phyloP scores from a whole-genome alignment of 805 yeast genomes.

The Metschnikowia kunwiensis region DNA sequence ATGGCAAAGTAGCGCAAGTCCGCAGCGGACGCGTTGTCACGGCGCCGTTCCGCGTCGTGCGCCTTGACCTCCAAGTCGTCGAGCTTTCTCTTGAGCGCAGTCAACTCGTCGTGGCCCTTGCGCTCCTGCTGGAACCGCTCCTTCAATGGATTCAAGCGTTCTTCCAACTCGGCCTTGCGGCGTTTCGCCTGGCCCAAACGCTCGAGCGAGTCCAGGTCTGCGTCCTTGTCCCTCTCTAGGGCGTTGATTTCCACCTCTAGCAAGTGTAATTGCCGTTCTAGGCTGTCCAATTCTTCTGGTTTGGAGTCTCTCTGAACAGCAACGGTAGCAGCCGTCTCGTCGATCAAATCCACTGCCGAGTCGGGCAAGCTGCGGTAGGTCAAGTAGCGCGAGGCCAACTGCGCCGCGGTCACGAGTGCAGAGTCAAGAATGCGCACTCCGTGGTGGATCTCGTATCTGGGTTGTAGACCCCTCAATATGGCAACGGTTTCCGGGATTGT shows the following conservation, averaged over 20 bases:
- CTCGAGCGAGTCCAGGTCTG: slow-evolving; percentile 79
- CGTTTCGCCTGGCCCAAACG: slow-evolving; percentile 76
- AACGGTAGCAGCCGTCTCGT: slow-evolving; percentile 93
- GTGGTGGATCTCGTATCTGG: slow-evolving; percentile 93
- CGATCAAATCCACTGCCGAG: slow-evolving; percentile 93
- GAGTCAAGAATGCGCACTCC: slow-evolving; percentile 95
- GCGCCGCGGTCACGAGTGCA: slow-evolving; percentile 92
- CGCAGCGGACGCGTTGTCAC: slow-evolving; percentile 91
- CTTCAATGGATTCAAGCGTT: slow-evolving; percentile 77
- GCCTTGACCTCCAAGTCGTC: slow-evolving; percentile 94
- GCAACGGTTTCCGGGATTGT: slow-evolving; percentile 92
- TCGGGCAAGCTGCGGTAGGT: slow-evolving; percentile 96
- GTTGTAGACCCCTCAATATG: slow-evolving; percentile 92
- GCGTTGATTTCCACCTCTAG: slow-evolving; percentile 96
- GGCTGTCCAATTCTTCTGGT: slow-evolving; percentile 92
- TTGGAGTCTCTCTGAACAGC: slow-evolving; percentile 98
- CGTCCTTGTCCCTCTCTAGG: slow-evolving; percentile 89
- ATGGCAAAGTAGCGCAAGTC: slow-evolving; percentile 96
- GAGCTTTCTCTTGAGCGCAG: slow-evolving; percentile 81
- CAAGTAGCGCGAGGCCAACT: slow-evolving; percentile 87
- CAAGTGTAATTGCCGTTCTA: slow-evolving; percentile 89
- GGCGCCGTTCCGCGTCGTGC: slow-evolving; percentile 93
- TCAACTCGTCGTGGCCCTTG: slow-evolving; percentile 86
- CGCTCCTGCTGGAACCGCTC: slow-evolving; percentile 85
- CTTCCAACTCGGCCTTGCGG: slow-evolving; percentile 79